Percentiles rank a stretch among this genome's conserved stretches.
phyloP scores from a whole-genome alignment of 768 basidiomycete species.

The Pleurotus tuoliensis region DNA sequence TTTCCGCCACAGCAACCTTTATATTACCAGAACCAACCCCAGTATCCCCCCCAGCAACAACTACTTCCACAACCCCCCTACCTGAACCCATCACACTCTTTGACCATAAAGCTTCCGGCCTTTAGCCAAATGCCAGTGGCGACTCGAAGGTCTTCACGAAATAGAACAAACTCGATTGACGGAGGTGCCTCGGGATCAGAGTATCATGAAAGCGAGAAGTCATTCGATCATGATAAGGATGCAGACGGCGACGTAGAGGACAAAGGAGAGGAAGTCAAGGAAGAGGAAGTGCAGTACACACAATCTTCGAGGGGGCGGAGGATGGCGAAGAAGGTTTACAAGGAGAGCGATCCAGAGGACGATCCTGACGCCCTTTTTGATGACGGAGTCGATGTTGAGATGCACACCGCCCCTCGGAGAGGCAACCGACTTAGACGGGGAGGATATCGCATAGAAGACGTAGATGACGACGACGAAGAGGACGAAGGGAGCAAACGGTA shows the following conservation, averaged over 20 bases:
- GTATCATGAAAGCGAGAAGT: constrained; percentile 46
- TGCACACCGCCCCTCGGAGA: constrained; percentile 16
- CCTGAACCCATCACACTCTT: constrained; percentile 8
- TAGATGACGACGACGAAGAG: constrained; percentile 22
- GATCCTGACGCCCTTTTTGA: constrained; percentile 24
- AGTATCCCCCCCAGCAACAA: constrained; percentile 7
- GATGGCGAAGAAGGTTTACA: constrained; percentile 34
- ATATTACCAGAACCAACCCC: neutral
- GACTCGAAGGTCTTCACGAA: constrained; percentile 30
- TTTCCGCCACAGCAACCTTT: neutral
- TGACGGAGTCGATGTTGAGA: constrained; percentile 22
- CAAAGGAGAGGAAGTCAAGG: constrained; percentile 23
- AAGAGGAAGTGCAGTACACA: constrained; percentile 17
- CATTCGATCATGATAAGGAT: constrained; percentile 27
- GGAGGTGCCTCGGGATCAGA: constrained; percentile 41
- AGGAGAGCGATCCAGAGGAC: constrained; percentile 45
- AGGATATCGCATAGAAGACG: constrained; percentile 14
- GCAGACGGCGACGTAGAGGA: constrained; percentile 20
- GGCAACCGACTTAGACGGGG: constrained; percentile 20
- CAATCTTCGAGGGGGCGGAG: constrained; percentile 37
- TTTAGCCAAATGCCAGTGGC: constrained; percentile 19
- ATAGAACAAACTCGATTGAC: constrained; percentile 27
- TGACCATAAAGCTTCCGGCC: constrained; percentile 25
- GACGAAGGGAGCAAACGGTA: constrained; percentile 7
- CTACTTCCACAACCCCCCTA: neutral